These are phyloP conservation scores for Sarocladium brachiariae DNA, from an alignment of 2,329 filamentous ascomycete species.

Conservation along the genomic window DNA sequence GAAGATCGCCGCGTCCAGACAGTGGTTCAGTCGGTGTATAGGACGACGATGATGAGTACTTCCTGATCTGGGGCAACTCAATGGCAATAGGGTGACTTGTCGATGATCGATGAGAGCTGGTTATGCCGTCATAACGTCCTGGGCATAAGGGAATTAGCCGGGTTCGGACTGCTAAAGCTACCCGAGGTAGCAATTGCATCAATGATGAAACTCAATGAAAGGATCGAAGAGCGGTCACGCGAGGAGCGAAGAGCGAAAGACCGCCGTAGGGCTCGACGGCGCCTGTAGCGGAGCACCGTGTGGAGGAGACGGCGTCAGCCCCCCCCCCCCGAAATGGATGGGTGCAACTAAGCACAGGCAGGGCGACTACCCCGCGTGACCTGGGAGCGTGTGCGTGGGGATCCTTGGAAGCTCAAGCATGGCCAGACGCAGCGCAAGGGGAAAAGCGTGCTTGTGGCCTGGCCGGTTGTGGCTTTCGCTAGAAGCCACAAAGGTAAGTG, in stretches of 20 bases:
- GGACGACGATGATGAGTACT: conserved; percentile 10
- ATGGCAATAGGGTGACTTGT: conserved; percentile 47
- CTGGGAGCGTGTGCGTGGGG: neutral
- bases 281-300: conserved; percentile 3
- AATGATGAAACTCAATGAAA: neutral
- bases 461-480: conserved; percentile 4
- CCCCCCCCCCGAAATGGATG: neutral
- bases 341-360: neutral
- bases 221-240: neutral
- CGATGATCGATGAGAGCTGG: conserved; percentile 7
- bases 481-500: neutral
- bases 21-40: conserved; percentile 42
- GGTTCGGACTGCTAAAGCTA: neutral
- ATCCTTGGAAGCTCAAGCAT: neutral
- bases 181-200: neutral
- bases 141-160: neutral
- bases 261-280: conserved; percentile 4
- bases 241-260: neutral
- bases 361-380: conserved; percentile 7
- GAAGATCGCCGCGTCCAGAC: conserved; percentile 51
- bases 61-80: conserved; percentile 32
- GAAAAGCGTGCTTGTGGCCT: conserved; percentile 3
- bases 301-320: neutral
- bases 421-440: neutral
- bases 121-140: conserved; percentile 5